Percentiles rank a stretch among this genome's conserved stretches.
phyloP scores from a whole-genome alignment of 2,329 filamentous ascomycete genomes.

The Calonectria fujianensis region DNA sequence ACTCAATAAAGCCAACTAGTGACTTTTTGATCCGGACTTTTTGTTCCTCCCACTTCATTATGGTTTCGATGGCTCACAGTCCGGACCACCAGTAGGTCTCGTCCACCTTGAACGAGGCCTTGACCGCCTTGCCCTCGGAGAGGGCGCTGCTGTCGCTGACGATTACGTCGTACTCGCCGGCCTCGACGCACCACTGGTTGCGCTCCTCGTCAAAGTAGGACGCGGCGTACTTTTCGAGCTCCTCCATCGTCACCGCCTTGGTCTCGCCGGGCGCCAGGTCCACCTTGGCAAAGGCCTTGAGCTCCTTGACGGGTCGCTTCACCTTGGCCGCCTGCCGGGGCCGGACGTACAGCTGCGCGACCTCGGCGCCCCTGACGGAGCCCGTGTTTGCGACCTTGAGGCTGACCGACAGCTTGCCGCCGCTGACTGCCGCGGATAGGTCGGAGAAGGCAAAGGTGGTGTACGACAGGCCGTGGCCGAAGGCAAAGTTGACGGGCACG shows the following conservation, averaged over 20 bases:
- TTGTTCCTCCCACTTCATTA: not conserved
- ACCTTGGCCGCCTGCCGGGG: constrained; percentile 72
- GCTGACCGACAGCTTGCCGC: constrained; percentile 69
- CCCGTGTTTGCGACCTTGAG: constrained; percentile 78
- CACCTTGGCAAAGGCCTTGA: constrained; percentile 80
- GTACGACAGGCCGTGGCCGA: constrained; percentile 88
- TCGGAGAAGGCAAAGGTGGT: constrained; percentile 78
- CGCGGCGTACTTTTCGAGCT: constrained; percentile 78
- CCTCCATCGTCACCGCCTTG: constrained; percentile 72
- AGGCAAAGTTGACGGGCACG: constrained; percentile 81
- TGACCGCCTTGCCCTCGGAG: constrained; percentile 67
- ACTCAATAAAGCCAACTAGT: not conserved
- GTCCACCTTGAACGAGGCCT: constrained; percentile 72
- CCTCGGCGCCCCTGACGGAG: constrained; percentile 69
- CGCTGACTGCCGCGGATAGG: constrained; percentile 66
- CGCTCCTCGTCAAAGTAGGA: constrained; percentile 83
- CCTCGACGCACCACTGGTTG: constrained; percentile 79
- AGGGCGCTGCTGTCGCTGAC: constrained; percentile 75
- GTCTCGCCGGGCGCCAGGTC: constrained; percentile 76
- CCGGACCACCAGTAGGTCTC: constrained; percentile 82
- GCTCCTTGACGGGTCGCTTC: constrained; percentile 75
- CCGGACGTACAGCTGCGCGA: constrained; percentile 75
- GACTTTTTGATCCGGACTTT: not conserved
- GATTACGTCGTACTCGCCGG: constrained; percentile 78
- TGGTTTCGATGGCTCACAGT: constrained; percentile 61